Evolutionary conservation across 805 yeast species (phyloP), one percentile per base, ranked within the genome.

Genomic region (Yamadazyma sp.): DNA sequence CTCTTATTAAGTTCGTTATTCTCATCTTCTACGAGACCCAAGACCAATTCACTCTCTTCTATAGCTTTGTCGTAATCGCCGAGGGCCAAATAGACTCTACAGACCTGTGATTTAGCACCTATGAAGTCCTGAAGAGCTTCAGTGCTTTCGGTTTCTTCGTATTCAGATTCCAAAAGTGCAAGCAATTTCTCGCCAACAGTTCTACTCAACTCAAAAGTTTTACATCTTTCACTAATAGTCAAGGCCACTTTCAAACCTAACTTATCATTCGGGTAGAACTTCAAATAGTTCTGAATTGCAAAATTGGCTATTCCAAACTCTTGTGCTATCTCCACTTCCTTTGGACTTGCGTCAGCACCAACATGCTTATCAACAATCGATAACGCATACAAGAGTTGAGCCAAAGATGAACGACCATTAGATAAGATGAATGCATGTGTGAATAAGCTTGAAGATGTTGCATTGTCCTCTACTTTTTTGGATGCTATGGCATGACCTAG

Each of bases 401-500:
- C 80, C 26, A 79, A 59, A 16, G 83, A 78, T 28, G 82, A 77
- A 28, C 73, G 67, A 1, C 95, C 95, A 52, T 82, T 82, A 1
- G 96, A 79, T 33, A 91, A 62, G 9, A 80, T 73, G 48, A 75
- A 84, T 0, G 96, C 85, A 59, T 93, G 97, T 1, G 85, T 82
- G 50, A 81, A 81, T 34, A 85, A 57, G 10, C 72, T 67, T 4
- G 71, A 54, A 0, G 95, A 80, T n/a, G 64, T 68, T 1, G 55
- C 59, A 0, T 28, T 27, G 32, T 81, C 72, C 2, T 84, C 86
- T 9, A 54, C 48, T 0, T 70, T 75, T 5, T 71, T 62, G 1
- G 77, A 68, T 1, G 80, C 57, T 23, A 91, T 54, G 0, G 96
- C 97, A 51, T 82, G 80, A 1, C 96, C 96, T 21, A 85, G 56